Base-by-base conservation (phyloP, 805 yeast genomes). In the Wilhelminamyces savonicus region DNA sequence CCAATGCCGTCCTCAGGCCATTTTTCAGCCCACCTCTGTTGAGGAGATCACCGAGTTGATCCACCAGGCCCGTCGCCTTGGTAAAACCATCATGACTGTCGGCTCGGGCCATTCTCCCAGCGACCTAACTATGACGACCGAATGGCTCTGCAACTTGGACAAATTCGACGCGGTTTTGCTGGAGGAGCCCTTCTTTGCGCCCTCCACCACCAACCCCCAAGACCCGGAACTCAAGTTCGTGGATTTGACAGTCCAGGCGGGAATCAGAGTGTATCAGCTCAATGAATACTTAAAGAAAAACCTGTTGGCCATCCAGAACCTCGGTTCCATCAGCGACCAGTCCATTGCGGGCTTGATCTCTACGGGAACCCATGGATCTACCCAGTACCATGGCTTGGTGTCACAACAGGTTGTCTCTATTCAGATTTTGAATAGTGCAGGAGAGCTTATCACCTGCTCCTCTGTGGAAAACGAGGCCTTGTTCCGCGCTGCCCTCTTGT, bases 91-190 rank as follows among this genome's bases (percentile, higher is more conserved):
- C 32, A 78, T 83, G 69, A 75, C 83, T 2, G 88, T 84, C 7
- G 98, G 98, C 0, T 76, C 95, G 0, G 96, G 95, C 19, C 97
- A 92, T 52, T 87, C 97, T 6, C 98, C 98, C 0, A 82, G 94
- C 24, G 88, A 78, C 48, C 59, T 92, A 59, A 85, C 95, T 30
- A 79, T 87, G 81, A 82, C 95, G 4, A 59, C 66, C 19, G 92
- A 83, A 34, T 88, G 96, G 95, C 59, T 92, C 13, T 73, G 94
- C 39, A 88, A 84, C 51, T 66, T 90, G 46, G 97, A 90, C 56
- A 74, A 75, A 34, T 71, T 82, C 52, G 73, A 76, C 51, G 46
- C 54, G n/a, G 74, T 86, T 13, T 42, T 79, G 16, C 43, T 48
- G 14, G 53, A 72, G 28, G 53, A 65, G 22, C 70, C 67, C 22